Base-by-base conservation (phyloP, 2,329 filamentous ascomycete species). In the Cercospora nicotianae region DNA sequence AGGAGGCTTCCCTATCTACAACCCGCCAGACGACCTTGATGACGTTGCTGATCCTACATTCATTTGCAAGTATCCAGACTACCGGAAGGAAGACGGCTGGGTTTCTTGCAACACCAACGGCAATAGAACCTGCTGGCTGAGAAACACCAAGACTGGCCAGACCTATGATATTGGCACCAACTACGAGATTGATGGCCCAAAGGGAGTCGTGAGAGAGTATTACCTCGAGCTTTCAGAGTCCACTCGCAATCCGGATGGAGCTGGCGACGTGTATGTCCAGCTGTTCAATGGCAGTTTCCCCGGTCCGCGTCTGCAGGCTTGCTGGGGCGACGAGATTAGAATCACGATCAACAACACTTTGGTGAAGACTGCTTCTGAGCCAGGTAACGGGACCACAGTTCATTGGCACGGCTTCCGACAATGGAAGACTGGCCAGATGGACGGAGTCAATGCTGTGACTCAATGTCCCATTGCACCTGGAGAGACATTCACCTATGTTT, bases 401-500 rank as follows among this genome's bases (percentile, higher is more conserved):
- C 82, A 87, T 16, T 82, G 81, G 79, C 83, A 85, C 69, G 83
- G 83, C 8, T 69, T 85, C 3, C 77, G 77, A 51, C 81, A 81
- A 68, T 83, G 76, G 69, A 84, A 82, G 71, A 86, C 83, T 1
- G 87, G 87, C 73, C 75, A 80, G 33, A 79, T 81, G 67, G 83
- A 85, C 60, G 83, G 83, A 53, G 82, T 81, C 55, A 79, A 79
- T 60, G 80, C 80, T 23, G 74, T 82, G n/a, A 83, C 81, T 0
- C 80, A 84, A 63, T 83, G 81, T 70, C 79, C 80, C 5, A 74
- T 80, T 26, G 74, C 77, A 1, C 77, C 77, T 0, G 77, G 78
- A 5, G 65, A 78, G 55, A 72, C 59, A 10, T 71, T 73, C 65
- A 77, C 76, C 23, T 77, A 78, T 65, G 78, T 70, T 1, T 82